These are phyloP conservation scores for Meyerozyma elateridarum DNA, from an alignment of 1,139 yeast genomes.

Conservation along the genomic window DNA sequence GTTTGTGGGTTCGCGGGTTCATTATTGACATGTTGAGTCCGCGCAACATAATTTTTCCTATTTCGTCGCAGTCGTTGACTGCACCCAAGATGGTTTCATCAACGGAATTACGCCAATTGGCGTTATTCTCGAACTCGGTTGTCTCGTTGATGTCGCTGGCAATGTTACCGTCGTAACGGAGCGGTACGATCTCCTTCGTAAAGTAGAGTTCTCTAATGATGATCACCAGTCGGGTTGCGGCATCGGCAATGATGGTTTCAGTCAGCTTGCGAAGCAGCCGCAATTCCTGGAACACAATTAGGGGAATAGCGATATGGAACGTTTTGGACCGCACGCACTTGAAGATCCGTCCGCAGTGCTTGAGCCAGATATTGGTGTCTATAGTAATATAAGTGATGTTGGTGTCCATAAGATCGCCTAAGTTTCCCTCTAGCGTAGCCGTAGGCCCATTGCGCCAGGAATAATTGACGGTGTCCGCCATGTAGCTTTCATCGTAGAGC, in stretches of 20 bases:
- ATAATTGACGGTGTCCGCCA: slow-evolving; percentile 9
- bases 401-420: slow-evolving; percentile 50
- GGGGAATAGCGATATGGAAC: slow-evolving; percentile 56
- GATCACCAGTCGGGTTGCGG: slow-evolving; percentile 76
- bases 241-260: slow-evolving; percentile 73
- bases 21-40: slow-evolving; percentile 28
- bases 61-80: slow-evolving; percentile 44
- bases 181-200: slow-evolving; percentile 47
- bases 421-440: slow-evolving; percentile 30
- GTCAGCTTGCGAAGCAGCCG: slow-evolving; percentile 69
- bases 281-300: slow-evolving; percentile 74
- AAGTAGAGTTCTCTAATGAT: slow-evolving; percentile 63
- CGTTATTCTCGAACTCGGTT: slow-evolving; percentile 56
- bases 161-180: slow-evolving; percentile 53
- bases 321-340: slow-evolving; percentile 62
- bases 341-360: slow-evolving; percentile 72
- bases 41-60: slow-evolving; percentile 33
- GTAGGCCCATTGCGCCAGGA: neutral
- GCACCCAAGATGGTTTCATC: slow-evolving; percentile 57
- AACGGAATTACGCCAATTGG: slow-evolving; percentile 59
- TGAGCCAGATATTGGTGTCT: slow-evolving; percentile 78
- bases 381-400: slow-evolving; percentile 56
- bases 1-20: slow-evolving; percentile 9
- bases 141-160: slow-evolving; percentile 55
- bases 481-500: slow-evolving; percentile 23